phyloP scores from a whole-genome alignment of 2,329 filamentous ascomycete species.

The Fusarium sp. region DNA sequence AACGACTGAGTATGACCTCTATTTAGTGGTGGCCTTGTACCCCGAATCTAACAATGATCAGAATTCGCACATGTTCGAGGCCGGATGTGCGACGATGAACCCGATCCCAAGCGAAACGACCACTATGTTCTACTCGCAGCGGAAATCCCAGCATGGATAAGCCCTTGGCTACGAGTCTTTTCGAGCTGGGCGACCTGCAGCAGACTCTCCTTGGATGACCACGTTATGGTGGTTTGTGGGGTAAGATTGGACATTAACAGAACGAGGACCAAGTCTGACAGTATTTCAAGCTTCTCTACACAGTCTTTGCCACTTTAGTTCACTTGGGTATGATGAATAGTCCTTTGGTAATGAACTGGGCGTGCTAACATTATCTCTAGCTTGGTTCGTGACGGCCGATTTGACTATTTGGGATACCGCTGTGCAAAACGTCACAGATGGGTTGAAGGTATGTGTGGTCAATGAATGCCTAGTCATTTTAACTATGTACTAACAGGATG shows the following conservation, averaged over 20 bases:
- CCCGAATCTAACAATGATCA: constrained; percentile 25
- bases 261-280: constrained; percentile 4
- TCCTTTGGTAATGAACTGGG: background rate
- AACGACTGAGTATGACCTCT: constrained; percentile 35
- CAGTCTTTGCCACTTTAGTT: constrained; percentile 28
- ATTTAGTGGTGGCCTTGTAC: background rate
- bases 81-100: constrained; percentile 48
- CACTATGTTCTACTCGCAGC: constrained; percentile 53
- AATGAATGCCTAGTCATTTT: background rate
- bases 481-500: background rate
- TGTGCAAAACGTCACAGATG: constrained; percentile 19
- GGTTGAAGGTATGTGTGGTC: constrained; percentile 26
- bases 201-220: constrained; percentile 54
- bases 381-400: constrained; percentile 13
- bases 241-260: constrained; percentile 37
- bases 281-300: constrained; percentile 41
- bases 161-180: constrained; percentile 53
- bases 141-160: constrained; percentile 51
- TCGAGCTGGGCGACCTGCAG: constrained; percentile 49
- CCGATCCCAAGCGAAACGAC: constrained; percentile 47
- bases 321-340: constrained; percentile 17
- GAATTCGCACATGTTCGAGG: constrained; percentile 49
- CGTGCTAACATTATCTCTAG: constrained; percentile 16
- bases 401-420: constrained; percentile 8
- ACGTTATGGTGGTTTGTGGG: constrained; percentile 52